Percentiles rank a stretch among this genome's conserved stretches.
Evolutionary conservation across 2,329 filamentous ascomycete species (phyloP).

Genomic region (Penicillium sp.): DNA sequence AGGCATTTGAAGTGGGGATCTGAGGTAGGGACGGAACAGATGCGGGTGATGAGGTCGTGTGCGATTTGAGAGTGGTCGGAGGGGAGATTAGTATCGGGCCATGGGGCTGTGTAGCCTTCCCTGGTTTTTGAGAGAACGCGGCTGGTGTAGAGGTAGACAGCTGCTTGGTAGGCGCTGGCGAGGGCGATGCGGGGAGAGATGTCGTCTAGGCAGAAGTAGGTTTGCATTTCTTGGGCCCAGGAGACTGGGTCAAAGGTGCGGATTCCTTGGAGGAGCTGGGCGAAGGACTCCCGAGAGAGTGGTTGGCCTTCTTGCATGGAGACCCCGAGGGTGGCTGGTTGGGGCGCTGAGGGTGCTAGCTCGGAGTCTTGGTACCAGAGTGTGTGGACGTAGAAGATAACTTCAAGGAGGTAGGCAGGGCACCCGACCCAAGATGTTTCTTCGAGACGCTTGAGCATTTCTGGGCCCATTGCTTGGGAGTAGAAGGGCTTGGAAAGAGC

Average conservation of each 20-base stretch:
- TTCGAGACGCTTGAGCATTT: conserved; percentile 40
- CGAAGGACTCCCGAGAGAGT: conserved; percentile 32
- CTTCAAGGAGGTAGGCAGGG: conserved; percentile 41
- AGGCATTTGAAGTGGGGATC: conserved; percentile 46
- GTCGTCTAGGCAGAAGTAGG: conserved; percentile 47
- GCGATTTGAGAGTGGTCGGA: conserved; percentile 30
- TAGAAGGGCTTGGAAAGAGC: conserved; percentile 41
- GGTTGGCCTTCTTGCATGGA: conserved; percentile 27
- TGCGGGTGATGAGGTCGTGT: conserved; percentile 35
- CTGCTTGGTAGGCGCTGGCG: conserved; percentile 41
- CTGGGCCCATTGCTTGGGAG: conserved; percentile 35
- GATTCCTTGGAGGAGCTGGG: conserved; percentile 37
- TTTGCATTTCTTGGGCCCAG: conserved; percentile 41
- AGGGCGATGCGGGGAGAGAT: conserved; percentile 51
- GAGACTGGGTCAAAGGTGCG: conserved; percentile 38
- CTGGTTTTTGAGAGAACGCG: conserved; percentile 37
- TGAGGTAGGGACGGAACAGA: conserved; percentile 35
- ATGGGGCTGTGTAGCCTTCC: conserved; percentile 23
- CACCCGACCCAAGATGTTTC: conserved; percentile 43
- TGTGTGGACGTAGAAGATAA: conserved; percentile 42
- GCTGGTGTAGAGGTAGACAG: conserved; percentile 43
- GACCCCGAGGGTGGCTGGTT: conserved; percentile 29
- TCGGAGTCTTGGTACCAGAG: conserved; percentile 35
- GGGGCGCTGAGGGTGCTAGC: conserved; percentile 20
- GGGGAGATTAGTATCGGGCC: conserved; percentile 28